These are phyloP conservation scores for Kregervanrija fluxuum DNA, from an alignment of 805 yeast species.

Conservation along the genomic window DNA sequence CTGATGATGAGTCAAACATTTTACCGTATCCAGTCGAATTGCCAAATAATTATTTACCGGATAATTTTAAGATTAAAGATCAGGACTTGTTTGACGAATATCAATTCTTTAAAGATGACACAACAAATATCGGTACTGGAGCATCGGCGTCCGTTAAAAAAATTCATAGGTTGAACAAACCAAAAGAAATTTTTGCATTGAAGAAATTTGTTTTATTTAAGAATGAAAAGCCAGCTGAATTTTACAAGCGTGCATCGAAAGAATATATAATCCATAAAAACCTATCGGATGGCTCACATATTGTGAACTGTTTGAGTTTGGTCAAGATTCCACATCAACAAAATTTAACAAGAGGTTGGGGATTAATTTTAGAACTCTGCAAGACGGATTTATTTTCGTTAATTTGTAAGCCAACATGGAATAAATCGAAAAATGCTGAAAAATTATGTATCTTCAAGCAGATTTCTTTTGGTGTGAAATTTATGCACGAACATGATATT, in stretches of 20 bases:
- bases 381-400: conserved; percentile 50
- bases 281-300: conserved; percentile 50
- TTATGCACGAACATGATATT: conserved; percentile 66
- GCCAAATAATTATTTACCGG: conserved; percentile 64
- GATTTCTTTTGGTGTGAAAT: conserved; percentile 55
- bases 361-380: conserved; percentile 64
- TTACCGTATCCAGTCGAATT: conserved; percentile 61
- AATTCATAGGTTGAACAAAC: conserved; percentile 28
- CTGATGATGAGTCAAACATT: conserved; percentile 37
- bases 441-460: conserved; percentile 71
- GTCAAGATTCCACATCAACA: conserved; percentile 54
- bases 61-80: conserved; percentile 43
- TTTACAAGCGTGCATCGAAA: conserved; percentile 61
- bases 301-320: conserved; percentile 51
- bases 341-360: conserved; percentile 67
- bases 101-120: conserved; percentile 36
- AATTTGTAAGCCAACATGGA: conserved; percentile 59
- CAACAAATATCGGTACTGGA: conserved; percentile 59
- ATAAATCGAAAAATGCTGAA: conserved; percentile 40
- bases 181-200: conserved; percentile 55
- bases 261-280: conserved; percentile 63
- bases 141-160: conserved; percentile 67
- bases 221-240: conserved; percentile 63
- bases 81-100: conserved; percentile 52
- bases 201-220: conserved; percentile 59